A percentile compares a stretch with the other conserved stretches of the same genome.
Conservation (phyloP, 306 rosid species). For the Ceratonia siliqua region DNA sequence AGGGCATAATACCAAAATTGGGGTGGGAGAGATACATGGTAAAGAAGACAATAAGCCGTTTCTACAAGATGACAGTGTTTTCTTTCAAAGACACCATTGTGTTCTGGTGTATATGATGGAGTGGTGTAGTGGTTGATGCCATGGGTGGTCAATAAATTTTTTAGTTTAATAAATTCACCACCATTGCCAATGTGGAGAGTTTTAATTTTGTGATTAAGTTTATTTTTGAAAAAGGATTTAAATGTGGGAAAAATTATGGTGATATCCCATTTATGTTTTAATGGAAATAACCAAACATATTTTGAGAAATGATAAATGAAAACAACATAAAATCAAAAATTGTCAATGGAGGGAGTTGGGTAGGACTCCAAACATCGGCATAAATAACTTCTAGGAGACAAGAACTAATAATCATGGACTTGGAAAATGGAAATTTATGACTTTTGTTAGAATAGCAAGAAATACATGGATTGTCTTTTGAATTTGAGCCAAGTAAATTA, state of each 20-base stretch:
- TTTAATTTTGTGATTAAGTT: too few species aligned
- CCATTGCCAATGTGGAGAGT: too few species aligned
- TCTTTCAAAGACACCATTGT: not conserved
- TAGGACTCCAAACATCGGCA: not conserved
- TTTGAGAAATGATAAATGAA: not conserved
- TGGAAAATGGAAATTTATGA: not conserved
- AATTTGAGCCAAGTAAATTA: not conserved
- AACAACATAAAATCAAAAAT: too few species aligned
- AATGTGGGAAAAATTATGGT: too few species aligned
- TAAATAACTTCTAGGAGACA: not conserved
- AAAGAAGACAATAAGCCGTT: not conserved
- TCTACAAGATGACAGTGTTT: not conserved
- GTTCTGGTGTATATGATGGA: not conserved
- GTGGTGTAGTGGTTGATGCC: not conserved
- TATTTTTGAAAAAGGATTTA: too few species aligned
- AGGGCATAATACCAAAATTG: not conserved
- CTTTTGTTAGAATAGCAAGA: not conserved
- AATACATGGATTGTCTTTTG: not conserved
- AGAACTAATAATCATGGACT: too few species aligned
- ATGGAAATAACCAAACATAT: not conserved
- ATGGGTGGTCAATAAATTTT: not conserved
- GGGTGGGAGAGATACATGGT: not conserved
- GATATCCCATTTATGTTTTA: too few species aligned
- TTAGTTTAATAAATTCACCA: too few species aligned
- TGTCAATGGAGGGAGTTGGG: not conserved